A percentile compares a stretch with the other conserved stretches of the same genome.
phyloP scores from a whole-genome alignment of 352 stramenopile species.

The Phytopythium chamaehyphon region DNA sequence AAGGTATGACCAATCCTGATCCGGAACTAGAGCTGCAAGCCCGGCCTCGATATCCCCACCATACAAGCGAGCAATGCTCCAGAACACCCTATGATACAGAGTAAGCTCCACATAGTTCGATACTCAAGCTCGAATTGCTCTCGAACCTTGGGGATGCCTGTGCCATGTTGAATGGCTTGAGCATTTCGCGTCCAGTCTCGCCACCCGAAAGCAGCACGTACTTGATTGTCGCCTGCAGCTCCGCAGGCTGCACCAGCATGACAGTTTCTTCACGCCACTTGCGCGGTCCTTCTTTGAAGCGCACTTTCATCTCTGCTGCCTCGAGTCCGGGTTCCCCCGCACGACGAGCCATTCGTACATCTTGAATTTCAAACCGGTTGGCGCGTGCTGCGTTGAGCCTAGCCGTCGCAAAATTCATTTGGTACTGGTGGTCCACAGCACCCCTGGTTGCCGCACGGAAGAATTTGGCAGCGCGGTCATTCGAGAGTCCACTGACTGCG shows the following conservation, averaged over 20 bases:
- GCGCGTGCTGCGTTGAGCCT: conserved; percentile 64
- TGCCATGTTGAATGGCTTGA: conserved; percentile 90
- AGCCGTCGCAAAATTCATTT: conserved; percentile 66
- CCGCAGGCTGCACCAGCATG: conserved; percentile 52
- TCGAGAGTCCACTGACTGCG: conserved; percentile 53
- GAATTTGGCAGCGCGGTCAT: conserved; percentile 67
- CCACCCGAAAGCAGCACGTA: conserved; percentile 79
- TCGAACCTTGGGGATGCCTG: conserved; percentile 64
- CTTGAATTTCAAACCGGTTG: conserved; percentile 54
- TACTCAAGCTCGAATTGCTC: too few relatives aligned
- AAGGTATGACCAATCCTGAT: conserved; percentile 84
- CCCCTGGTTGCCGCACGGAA: conserved; percentile 71
- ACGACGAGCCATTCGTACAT: conserved; percentile 20
- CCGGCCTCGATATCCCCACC: conserved; percentile 64
- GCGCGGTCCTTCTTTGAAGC: conserved; percentile 74
- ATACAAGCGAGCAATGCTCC: conserved; percentile 78
- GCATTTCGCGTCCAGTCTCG: conserved; percentile 80
- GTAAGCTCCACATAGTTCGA: neutral
- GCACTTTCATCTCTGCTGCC: conserved; percentile 48
- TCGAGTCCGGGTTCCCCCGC: conserved; percentile 10
- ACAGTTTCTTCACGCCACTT: conserved; percentile 84
- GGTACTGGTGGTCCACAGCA: conserved; percentile 80
- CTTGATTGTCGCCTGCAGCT: conserved; percentile 73
- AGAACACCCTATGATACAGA: conserved; percentile 59
- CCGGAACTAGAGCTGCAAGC: conserved; percentile 58